Evolutionary conservation across 495 filamentous ascomycete species (phyloP).

Genomic region (Penicillium canescens): DNA sequence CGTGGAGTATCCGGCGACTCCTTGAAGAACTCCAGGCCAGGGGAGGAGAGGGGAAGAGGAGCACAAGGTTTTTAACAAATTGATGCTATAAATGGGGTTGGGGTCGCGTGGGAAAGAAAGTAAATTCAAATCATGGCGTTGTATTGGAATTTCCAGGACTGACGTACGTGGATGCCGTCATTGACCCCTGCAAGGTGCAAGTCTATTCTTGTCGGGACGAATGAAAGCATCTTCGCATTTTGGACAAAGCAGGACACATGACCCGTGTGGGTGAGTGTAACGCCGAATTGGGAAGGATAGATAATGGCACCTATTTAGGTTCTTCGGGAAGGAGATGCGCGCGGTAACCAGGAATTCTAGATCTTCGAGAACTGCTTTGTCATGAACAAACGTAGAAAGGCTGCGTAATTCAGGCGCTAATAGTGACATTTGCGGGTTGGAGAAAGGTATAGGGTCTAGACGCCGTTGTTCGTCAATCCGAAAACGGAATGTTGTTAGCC

Average conservation of each 20-base stretch:
- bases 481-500: slow-evolving; percentile 21
- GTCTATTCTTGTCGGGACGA: slow-evolving; percentile 1
- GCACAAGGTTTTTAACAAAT: background rate
- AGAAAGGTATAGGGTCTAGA: slow-evolving; percentile 9
- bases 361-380: slow-evolving; percentile 6
- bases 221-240: slow-evolving; percentile 21
- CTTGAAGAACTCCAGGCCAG: slow-evolving; percentile 10
- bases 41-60: background rate
- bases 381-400: background rate
- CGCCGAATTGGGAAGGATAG: slow-evolving; percentile 17
- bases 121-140: slow-evolving; percentile 11
- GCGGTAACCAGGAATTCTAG: slow-evolving; percentile 14
- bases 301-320: slow-evolving; percentile 6
- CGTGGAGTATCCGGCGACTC: slow-evolving; percentile 14
- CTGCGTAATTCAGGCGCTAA: slow-evolving; percentile 9
- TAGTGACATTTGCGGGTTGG: slow-evolving; percentile 9
- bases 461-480: slow-evolving; percentile 14
- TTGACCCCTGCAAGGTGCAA: slow-evolving; percentile 19
- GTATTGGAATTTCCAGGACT: slow-evolving; percentile 10
- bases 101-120: slow-evolving; percentile 8
- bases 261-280: slow-evolving; percentile 18
- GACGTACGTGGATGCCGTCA: slow-evolving; percentile 27
- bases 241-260: slow-evolving; percentile 1
- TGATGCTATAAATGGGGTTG: background rate
- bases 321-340: slow-evolving; percentile 6